Evolutionary conservation across 441 rosid species (phyloP).

Genomic region (Brassica hybrid): DNA sequence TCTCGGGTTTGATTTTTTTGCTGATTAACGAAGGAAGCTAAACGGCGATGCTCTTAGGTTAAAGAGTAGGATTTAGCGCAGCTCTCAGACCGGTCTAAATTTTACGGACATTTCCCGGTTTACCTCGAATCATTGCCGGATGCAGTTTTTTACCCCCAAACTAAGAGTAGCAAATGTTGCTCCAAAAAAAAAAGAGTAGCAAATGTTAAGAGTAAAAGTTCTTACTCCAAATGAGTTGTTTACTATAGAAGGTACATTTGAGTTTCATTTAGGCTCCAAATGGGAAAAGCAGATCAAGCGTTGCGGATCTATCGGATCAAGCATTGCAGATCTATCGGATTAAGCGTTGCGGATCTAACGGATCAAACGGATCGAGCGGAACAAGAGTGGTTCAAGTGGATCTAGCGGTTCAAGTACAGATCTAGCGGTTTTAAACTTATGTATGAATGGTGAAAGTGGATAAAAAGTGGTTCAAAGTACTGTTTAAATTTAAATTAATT

Average conservation of each 20-base stretch:
- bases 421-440: background rate
- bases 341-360: background rate
- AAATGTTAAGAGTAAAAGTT: no score
- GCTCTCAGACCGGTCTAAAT: slow-evolving; percentile 23
- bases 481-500: background rate
- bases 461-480: background rate
- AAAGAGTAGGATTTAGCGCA: slow-evolving; percentile 20
- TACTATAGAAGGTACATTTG: no score
- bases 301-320: no score
- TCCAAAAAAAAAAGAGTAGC: no score
- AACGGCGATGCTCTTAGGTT: slow-evolving; percentile 13
- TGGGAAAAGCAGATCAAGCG: background rate
- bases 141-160: background rate
- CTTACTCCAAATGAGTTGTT: no score
- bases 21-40: slow-evolving; percentile 17
- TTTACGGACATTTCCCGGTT: slow-evolving; percentile 32
- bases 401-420: background rate
- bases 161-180: no score
- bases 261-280: background rate
- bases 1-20: slow-evolving; percentile 31
- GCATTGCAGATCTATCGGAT: no score
- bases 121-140: background rate
- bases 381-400: background rate
- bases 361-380: background rate
- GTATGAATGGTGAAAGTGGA: background rate